Evolutionary conservation across 2,329 filamentous ascomycete genomes (phyloP), one percentile per base, ranked within the genome.

Genomic region (Leptographium flavum): DNA sequence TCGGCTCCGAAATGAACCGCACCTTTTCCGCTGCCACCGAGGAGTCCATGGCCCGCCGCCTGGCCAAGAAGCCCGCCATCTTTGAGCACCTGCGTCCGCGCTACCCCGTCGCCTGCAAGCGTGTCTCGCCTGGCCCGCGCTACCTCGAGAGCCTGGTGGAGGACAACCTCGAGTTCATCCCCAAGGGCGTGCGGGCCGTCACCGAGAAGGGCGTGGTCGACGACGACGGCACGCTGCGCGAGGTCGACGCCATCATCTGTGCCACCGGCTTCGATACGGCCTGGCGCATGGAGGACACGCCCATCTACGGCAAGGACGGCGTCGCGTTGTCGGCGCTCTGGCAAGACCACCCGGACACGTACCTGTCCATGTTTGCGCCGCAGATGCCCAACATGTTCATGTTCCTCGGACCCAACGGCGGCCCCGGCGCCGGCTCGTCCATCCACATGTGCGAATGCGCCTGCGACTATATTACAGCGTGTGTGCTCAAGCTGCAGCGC

Each of bases 161-260:
- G 48, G 57, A 61, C 21, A 73, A 74, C 41, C 66, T 72, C 13
- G 54, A 59, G n/a, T 60, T 62, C 7, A 59, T 69, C 27, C 60
- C 60, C 62, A 27, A 56, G 23, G 57, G 58, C 11, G 60, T 66
- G 40, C 52, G 45, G 3, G 48, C 49, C 10, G 48, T 60, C 1
- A 54, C 57, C 6, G 47, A 60, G 53, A 4, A 48, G 54, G 64
- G 65, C 4, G 49, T 56, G 30, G 48, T 58, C 21, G 47, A 49
- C 25, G 55, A 45, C 53, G 51, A 61, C 43, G 60, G 59, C 22
- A 48, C 48, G 39, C 47, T 53, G 41, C 56, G 61, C 45, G 42
- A 55, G 23, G 40, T 58, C 9, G 56, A 58, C 46, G 48, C 51
- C 32, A 36, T 58, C 23, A 49, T 58, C 46, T 66, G 63, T 48